These are phyloP conservation scores for Plasmodium vivax DNA, from an alignment of 169 alveolate genomes.

Conservation along the genomic window DNA sequence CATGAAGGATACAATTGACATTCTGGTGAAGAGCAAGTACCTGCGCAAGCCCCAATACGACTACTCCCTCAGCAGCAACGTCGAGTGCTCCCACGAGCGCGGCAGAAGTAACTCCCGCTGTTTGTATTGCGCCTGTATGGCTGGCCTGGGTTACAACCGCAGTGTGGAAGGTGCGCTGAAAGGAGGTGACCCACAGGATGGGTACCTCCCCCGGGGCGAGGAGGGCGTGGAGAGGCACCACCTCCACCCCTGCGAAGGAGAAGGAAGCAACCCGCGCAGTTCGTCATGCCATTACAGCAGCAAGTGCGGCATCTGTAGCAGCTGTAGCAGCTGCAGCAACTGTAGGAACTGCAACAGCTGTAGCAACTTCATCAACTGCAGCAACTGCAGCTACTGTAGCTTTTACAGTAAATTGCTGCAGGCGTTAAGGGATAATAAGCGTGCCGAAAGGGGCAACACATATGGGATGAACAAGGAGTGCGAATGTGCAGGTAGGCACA, in stretches of 20 bases:
- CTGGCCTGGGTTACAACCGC: not conserved
- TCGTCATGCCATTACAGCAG: not conserved
- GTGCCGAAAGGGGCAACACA: not conserved
- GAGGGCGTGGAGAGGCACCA: not conserved
- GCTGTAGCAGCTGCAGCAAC: no score
- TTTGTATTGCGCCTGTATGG: constrained; percentile 22
- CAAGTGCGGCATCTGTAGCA: no score
- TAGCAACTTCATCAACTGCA: no score
- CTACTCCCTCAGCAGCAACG: not conserved
- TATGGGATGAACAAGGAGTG: not conserved
- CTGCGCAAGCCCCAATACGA: not conserved
- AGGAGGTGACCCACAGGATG: not conserved
- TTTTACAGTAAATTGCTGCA: not conserved
- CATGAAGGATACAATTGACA: constrained; percentile 9
- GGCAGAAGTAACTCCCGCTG: constrained; percentile 8
- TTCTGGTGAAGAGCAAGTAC: constrained; percentile 14
- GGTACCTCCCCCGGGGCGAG: not conserved
- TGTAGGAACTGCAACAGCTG: no score
- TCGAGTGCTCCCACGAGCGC: not conserved
- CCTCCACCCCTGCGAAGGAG: not conserved
- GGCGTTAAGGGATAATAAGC: not conserved
- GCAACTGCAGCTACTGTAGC: not conserved
- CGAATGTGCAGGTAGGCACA: not conserved
- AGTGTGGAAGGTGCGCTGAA: not conserved
- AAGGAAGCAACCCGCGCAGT: not conserved